Conservation (phyloP, 1,139 yeast species). For the Magnusiomyces ingens region DNA sequence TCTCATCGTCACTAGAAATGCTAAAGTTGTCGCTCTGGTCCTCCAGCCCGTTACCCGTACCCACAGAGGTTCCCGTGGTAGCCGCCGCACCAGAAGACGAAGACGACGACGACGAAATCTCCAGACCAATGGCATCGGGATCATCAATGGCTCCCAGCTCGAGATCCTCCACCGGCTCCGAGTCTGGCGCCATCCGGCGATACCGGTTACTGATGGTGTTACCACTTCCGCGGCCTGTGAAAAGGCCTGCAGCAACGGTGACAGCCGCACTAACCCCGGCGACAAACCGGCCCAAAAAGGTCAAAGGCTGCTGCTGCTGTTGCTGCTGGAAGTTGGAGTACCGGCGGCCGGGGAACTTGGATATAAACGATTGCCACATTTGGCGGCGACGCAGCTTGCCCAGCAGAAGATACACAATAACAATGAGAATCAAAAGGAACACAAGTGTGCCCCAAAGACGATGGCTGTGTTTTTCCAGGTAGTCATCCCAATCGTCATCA, state of each 20-base stretch:
- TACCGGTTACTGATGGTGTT: conserved; percentile 9
- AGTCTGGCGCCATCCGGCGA: background rate
- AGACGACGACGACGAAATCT: no score
- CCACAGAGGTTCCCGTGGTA: no score
- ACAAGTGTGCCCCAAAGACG: conserved; percentile 51
- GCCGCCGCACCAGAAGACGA: no score
- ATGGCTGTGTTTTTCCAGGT: conserved; percentile 39
- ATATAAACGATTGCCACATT: conserved; percentile 25
- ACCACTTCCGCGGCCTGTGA: conserved; percentile 16
- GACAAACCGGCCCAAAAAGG: no score
- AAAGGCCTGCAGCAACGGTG: no score
- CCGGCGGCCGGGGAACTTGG: conserved; percentile 15
- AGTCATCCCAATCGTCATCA: conserved; percentile 33
- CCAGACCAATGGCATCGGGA: background rate
- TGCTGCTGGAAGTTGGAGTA: no score
- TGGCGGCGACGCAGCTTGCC: conserved; percentile 37
- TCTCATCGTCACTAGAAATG: conserved; percentile 4
- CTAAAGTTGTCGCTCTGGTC: conserved; percentile 2
- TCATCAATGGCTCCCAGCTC: conserved; percentile 9
- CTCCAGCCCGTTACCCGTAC: no score
- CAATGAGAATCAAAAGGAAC: conserved; percentile 39
- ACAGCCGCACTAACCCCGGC: no score
- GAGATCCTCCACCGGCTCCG: conserved; percentile 4
- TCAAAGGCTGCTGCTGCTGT: no score
- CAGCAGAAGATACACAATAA: conserved; percentile 43